phyloP scores from a whole-genome alignment of 2,329 filamentous ascomycete genomes.

The Colletotrichum navitas region DNA sequence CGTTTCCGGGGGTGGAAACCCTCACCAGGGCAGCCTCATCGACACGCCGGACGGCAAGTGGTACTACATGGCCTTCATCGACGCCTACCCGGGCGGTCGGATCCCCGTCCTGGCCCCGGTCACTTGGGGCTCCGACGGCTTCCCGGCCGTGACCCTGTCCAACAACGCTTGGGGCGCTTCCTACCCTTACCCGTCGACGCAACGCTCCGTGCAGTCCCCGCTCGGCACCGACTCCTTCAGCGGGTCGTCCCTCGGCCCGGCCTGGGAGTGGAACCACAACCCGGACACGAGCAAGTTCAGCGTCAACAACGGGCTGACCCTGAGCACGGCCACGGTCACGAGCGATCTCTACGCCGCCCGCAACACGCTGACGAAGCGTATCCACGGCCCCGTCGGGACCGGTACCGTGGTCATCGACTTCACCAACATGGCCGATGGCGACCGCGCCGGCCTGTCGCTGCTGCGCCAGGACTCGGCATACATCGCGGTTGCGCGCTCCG shows the following conservation, averaged over 20 bases:
- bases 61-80: slow-evolving; percentile 69
- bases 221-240: slow-evolving; percentile 39
- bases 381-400: slow-evolving; percentile 58
- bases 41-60: slow-evolving; percentile 64
- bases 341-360: slow-evolving; percentile 58
- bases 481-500: slow-evolving; percentile 59
- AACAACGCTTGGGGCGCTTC: slow-evolving; percentile 59
- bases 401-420: slow-evolving; percentile 64
- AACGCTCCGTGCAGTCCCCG: not conserved
- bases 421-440: slow-evolving; percentile 60
- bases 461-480: slow-evolving; percentile 64
- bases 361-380: slow-evolving; percentile 59
- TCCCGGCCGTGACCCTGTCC: slow-evolving; percentile 57
- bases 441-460: slow-evolving; percentile 61
- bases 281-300: slow-evolving; percentile 62
- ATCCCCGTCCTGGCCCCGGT: slow-evolving; percentile 66
- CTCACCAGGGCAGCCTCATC: slow-evolving; percentile 67
- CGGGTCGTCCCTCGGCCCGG: slow-evolving; percentile 53
- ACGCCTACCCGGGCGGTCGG: slow-evolving; percentile 66
- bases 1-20: slow-evolving; percentile 56
- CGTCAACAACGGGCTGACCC: slow-evolving; percentile 51
- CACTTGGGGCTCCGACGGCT: slow-evolving; percentile 62
- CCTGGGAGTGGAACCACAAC: slow-evolving; percentile 73
- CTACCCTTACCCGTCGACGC: slow-evolving; percentile 53
- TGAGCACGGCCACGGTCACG: slow-evolving; percentile 63